These are phyloP conservation scores for Parathielavia hyrcaniae DNA, from an alignment of 495 filamentous ascomycete genomes.

Conservation along the genomic window DNA sequence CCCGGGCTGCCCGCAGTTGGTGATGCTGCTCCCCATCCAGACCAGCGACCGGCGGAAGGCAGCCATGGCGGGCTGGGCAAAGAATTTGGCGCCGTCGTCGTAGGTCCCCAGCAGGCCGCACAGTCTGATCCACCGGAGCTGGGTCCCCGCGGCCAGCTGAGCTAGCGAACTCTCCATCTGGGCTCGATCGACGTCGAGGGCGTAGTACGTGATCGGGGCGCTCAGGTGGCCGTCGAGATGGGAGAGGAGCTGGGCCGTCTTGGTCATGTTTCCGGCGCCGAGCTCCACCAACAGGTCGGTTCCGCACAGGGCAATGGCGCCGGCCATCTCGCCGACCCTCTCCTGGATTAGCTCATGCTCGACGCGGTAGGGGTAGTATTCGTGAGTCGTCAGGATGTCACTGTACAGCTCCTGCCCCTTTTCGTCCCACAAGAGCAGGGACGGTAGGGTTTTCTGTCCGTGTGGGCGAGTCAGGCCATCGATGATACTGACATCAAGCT, in stretches of 20 bases:
- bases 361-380: constrained; percentile 19
- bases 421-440: constrained; percentile 20
- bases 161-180: constrained; percentile 5
- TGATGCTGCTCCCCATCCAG: constrained; percentile 18
- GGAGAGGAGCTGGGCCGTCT: constrained; percentile 9
- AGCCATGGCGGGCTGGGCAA: constrained; percentile 1
- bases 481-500: constrained; percentile 6
- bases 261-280: constrained; percentile 16
- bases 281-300: constrained; percentile 18
- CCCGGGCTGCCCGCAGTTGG: constrained; percentile 11
- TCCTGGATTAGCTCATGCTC: constrained; percentile 7
- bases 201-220: constrained; percentile 12
- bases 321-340: constrained; percentile 5
- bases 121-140: constrained; percentile 3
- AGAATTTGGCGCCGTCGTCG: constrained; percentile 15
- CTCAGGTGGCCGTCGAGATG: constrained; percentile 1
- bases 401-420: constrained; percentile 19
- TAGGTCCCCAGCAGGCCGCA: constrained; percentile 17
- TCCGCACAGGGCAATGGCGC: constrained; percentile 6
- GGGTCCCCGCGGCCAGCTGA: background rate
- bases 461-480: constrained; percentile 8
- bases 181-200: constrained; percentile 18
- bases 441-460: constrained; percentile 5
- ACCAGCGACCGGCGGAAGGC: constrained; percentile 10
- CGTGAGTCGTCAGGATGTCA: constrained; percentile 6